phyloP scores from a whole-genome alignment of 805 yeast species.

The Yarrowia porcina region DNA sequence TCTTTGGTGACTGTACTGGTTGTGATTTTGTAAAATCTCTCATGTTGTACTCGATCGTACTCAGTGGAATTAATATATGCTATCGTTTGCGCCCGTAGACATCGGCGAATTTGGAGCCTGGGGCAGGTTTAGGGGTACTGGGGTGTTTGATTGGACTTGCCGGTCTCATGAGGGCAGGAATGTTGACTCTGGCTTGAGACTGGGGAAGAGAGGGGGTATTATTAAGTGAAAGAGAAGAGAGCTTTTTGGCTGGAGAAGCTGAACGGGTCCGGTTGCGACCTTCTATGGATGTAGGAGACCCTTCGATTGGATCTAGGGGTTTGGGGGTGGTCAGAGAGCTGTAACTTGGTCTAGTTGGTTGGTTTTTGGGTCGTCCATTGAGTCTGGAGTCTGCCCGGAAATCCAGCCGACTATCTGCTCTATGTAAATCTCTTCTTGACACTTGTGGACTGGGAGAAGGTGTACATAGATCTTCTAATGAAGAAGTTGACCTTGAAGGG shows the following conservation, averaged over 20 bases:
- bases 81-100: conserved; percentile 8
- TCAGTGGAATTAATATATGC: too few relatives aligned
- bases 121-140: conserved; percentile 2
- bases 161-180: conserved; percentile 19
- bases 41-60: too few relatives aligned
- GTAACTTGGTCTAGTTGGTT: not conserved
- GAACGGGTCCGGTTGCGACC: not conserved
- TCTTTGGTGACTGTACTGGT: too few relatives aligned
- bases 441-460: conserved; percentile 18
- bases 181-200: conserved; percentile 2
- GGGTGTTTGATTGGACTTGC: conserved; percentile 6
- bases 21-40: too few relatives aligned
- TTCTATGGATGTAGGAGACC: not conserved
- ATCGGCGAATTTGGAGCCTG: conserved; percentile 10
- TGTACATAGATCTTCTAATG: conserved; percentile 3
- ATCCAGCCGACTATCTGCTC: not conserved
- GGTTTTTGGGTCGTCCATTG: not conserved
- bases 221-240: not conserved
- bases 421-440: not conserved
- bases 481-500: not conserved
- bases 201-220: not conserved
- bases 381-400: not conserved
- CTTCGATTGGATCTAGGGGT: conserved; percentile 11
- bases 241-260: not conserved
- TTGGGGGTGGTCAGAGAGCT: not conserved